These are phyloP conservation scores for Umbelopsis sp. DNA, from an alignment of 371 early-diverging fungal genomes.

Conservation along the genomic window DNA sequence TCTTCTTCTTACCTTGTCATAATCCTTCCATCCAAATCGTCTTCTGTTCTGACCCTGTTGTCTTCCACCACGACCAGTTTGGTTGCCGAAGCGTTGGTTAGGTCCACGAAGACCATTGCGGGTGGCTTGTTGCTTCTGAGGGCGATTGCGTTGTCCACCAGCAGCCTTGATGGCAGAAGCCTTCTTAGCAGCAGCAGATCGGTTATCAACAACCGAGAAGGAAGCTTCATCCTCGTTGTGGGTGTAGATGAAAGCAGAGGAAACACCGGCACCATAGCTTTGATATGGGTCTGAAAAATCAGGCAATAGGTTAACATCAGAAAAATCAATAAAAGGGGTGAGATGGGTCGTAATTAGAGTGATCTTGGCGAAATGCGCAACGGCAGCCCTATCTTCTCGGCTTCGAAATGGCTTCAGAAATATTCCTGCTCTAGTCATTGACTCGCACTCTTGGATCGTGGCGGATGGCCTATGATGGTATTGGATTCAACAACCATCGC, in stretches of 20 bases:
- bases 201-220: conserved; percentile 95
- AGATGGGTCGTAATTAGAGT: no score
- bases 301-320: neutral
- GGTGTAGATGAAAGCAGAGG: conserved; percentile 89
- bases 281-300: conserved; percentile 64
- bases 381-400: no score
- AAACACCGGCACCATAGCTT: conserved; percentile 86
- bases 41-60: conserved; percentile 41
- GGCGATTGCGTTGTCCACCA: conserved; percentile 40
- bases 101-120: conserved; percentile 37
- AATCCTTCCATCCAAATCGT: conserved; percentile 56
- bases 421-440: no score
- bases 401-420: no score
- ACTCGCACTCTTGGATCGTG: no score
- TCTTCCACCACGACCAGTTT: conserved; percentile 48
- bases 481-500: no score
- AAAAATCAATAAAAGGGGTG: no score
- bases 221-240: conserved; percentile 93
- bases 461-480: no score
- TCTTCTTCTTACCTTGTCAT: conserved; percentile 35
- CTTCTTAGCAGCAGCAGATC: conserved; percentile 73
- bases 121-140: conserved; percentile 37
- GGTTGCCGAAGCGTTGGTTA: conserved; percentile 52
- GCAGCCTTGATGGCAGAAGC: conserved; percentile 62
- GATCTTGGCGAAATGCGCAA: no score